Conservation (phyloP, 257 asterid species). For the Solanum pimpinellifolium region DNA sequence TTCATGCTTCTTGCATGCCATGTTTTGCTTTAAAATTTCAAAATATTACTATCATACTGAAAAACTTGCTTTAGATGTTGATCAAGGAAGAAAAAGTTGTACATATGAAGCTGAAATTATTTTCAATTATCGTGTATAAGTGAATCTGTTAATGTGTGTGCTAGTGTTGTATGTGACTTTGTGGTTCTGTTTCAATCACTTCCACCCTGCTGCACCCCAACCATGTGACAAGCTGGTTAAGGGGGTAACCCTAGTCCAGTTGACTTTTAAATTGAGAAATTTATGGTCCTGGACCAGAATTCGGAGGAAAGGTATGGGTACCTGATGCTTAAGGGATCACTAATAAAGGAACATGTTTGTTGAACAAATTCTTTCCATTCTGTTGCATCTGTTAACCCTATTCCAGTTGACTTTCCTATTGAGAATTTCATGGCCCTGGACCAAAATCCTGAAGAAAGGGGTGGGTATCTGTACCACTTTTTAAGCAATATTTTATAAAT, state of each 20-base stretch:
- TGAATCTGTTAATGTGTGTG: background rate
- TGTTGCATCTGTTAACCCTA: background rate
- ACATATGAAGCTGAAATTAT: background rate
- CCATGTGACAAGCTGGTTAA: background rate
- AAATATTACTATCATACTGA: background rate
- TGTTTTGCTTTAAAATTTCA: background rate
- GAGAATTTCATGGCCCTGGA: background rate
- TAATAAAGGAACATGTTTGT: background rate
- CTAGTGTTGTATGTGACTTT: background rate
- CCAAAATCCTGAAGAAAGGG: background rate
- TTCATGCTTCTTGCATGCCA: background rate
- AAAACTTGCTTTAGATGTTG: background rate
- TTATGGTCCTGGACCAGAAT: background rate
- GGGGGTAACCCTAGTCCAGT: background rate
- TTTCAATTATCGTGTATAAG: background rate
- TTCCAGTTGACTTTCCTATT: background rate
- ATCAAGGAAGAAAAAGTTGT: background rate
- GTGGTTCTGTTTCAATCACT: background rate
- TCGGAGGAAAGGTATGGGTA: background rate
- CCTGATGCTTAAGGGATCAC: background rate
- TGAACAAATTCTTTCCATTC: background rate
- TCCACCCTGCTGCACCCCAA: background rate
- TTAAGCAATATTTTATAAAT: background rate
- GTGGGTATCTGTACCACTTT: background rate
- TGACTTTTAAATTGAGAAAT: background rate